Evolutionary conservation across 805 yeast species (phyloP).

Genomic region (Sungouiozyma intestinalis): DNA sequence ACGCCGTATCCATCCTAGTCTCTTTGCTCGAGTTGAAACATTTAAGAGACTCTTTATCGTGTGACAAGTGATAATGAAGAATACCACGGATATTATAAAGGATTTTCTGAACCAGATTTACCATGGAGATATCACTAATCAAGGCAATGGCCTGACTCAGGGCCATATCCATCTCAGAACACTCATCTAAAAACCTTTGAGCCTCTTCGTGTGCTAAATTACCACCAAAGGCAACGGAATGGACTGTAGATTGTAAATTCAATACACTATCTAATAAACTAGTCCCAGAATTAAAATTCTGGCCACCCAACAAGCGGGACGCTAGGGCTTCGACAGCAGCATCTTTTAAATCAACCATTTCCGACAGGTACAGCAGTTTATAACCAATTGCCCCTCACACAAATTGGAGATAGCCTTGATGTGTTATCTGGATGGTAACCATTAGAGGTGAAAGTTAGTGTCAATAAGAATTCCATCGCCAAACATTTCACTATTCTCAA

Average conservation of each 20-base stretch:
- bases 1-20: not conserved
- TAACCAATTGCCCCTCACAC: too few species aligned
- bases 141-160: constrained; percentile 5
- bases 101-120: constrained; percentile 10
- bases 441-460: too few species aligned
- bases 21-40: not conserved
- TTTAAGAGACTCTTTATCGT: constrained; percentile 1
- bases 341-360: constrained; percentile 1
- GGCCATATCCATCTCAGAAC: constrained; percentile 7
- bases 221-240: constrained; percentile 18
- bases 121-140: constrained; percentile 3
- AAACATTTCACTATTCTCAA: not conserved
- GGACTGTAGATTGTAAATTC: constrained; percentile 21
- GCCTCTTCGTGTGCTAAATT: constrained; percentile 8
- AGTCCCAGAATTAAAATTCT: constrained; percentile 14
- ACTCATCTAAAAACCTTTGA: constrained; percentile 13
- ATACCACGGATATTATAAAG: constrained; percentile 11
- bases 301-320: constrained; percentile 20
- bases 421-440: too few species aligned
- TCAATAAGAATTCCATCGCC: not conserved
- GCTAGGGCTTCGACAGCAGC: constrained; percentile 13
- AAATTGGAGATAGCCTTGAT: too few species aligned
- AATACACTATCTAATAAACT: constrained; percentile 15
- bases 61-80: not conserved
- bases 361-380: too few species aligned